Percentiles rank a stretch among this genome's conserved stretches.
phyloP scores from a whole-genome alignment of 2,329 filamentous ascomycete species.

The Chaetomium olivaceum region DNA sequence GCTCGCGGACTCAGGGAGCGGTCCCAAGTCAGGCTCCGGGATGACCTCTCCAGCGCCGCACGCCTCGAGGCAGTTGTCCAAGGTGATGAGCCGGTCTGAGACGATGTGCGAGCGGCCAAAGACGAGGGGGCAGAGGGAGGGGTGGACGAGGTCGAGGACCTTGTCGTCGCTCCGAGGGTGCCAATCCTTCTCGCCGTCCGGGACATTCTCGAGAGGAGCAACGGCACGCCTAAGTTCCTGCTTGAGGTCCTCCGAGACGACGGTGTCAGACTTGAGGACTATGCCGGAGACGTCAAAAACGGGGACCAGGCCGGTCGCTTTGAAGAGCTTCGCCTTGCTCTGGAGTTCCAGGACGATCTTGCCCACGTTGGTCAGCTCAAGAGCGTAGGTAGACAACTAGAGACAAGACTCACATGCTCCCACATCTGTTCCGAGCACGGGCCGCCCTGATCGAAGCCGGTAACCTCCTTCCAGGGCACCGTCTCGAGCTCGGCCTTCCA shows the following conservation, averaged over 20 bases:
- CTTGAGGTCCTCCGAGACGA: constrained; percentile 42
- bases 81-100: too few relatives aligned
- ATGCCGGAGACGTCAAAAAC: neutral
- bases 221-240: constrained; percentile 48
- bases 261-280: constrained; percentile 54
- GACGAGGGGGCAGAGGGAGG: constrained; percentile 62
- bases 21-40: too few relatives aligned
- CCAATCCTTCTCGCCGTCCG: constrained; percentile 56
- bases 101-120: constrained; percentile 44
- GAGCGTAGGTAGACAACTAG: too few relatives aligned
- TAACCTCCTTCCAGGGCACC: neutral
- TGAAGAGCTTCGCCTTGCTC: too few relatives aligned
- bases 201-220: constrained; percentile 50
- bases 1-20: too few relatives aligned
- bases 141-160: constrained; percentile 64
- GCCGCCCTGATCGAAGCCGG: neutral
- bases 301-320: too few relatives aligned
- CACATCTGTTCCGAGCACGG: too few relatives aligned
- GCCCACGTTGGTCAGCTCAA: too few relatives aligned
- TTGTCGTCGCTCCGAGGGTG: constrained; percentile 54
- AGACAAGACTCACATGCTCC: too few relatives aligned
- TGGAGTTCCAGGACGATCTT: too few relatives aligned
- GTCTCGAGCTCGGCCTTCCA: constrained; percentile 36
- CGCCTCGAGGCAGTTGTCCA: too few relatives aligned
- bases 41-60: too few relatives aligned